Evolutionary conservation across 768 basidiomycete species (phyloP), one percentile per base, ranked within the genome.

Genomic region (Leccinum olivaceopallidum): DNA sequence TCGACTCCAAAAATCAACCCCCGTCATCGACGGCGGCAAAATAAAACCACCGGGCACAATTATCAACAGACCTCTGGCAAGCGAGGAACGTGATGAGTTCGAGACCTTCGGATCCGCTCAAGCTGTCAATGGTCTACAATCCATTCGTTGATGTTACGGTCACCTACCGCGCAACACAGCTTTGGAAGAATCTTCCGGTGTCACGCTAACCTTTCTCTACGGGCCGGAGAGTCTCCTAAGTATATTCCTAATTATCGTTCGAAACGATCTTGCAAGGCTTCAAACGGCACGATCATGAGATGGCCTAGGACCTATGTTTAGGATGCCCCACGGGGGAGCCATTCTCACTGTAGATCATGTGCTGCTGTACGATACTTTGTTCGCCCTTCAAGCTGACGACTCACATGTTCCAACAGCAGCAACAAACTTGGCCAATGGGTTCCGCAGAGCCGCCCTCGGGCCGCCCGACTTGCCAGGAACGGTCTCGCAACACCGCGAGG

Each of bases 231-330:
- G 56, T 34, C 34, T 36, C 20, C 26, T 39, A 12, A 37, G 13
- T 36, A 14, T 36, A 36, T 36, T 14, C 16, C 7, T 39, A 12
- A 30, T 28, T 28, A 28, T 14, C 12, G 44, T 44, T 59, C 34
- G 32, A 50, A 30, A 32, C 2, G 20, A 24, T n/a, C 12, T 32
- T 28, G 16, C 55, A 32, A 44, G 39, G 37, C 10, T n/a, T 20
- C 26, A 32, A 30, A 18, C 12, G 2, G 30, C n/a, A 18, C 16
- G 7, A 24, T 30, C 28, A 39, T 42, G 18, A 34, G 32, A 28
- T 20, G 53, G 24, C n/a, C 53, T 63, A 26, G 24, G 24, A 26
- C 44, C 44, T 47, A 58, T 63, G 30, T 63, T 63, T 63, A 58
- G 56, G 53, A 34, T 13, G 20, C 53, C 56, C 39, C 32, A 5